Evolutionary conservation across 2,329 filamentous ascomycete species (phyloP), one percentile per base, ranked within the genome.

Genomic region (Aspergillus felis): DNA sequence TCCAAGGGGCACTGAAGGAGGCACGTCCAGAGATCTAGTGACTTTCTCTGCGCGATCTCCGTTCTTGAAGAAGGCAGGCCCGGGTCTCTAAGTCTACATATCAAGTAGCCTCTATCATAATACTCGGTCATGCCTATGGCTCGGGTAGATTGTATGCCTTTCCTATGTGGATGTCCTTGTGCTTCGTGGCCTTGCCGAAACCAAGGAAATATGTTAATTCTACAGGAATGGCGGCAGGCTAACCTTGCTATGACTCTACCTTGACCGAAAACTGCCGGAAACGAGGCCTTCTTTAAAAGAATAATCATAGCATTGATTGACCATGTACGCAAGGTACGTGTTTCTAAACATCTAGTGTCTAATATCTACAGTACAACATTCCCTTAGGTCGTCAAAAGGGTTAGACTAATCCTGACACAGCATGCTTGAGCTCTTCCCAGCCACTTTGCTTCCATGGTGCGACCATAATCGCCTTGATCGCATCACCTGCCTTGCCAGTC

Each of bases 361-460:
- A 32, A 38, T 41, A 29, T 44, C 56, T 51, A 58, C 50, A 50
- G 20, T 24, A 12, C 32, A 25, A 17, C 38, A 6, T 28, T 20
- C 22, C 50, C 17, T 3, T 22, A 9, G 10, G 12, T 17, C 17
- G 41, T 41, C 12, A 27, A 7, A 29, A 8, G 46, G 38, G 25
- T 51, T 54, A 70, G n/a, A 51, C 61, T 51, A 59, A 56, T 41
- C 64, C 59, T 29, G 66, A 68, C 28, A 75, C 55, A 51, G 65
- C 65, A 57, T 72, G 63, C 22, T 59, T 63, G 51, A 77, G 57
- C 52, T 70, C 81, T 56, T 78, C 76, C 91, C 91, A 94, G 0
- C 87, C 87, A 24, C 77, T 77, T 47, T 63, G 72, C 57, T 77
- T 79, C 92, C 93, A 97, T 5, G 94, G 94, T 41, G 92, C 90